Evolutionary conservation across 2,329 filamentous ascomycete species (phyloP).

Genomic region (Coleophoma eucalyptorum): DNA sequence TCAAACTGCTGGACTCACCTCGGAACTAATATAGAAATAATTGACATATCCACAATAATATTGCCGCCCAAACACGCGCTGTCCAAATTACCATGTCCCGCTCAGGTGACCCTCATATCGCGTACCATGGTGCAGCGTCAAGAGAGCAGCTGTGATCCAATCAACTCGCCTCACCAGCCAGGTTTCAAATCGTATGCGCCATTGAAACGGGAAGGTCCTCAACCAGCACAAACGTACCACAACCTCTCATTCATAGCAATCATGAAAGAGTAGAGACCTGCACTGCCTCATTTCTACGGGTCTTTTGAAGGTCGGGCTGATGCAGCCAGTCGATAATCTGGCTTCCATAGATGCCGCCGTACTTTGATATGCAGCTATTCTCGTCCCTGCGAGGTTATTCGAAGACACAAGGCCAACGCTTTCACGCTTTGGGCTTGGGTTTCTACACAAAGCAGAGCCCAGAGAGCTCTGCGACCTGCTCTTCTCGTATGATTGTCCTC

Average conservation of each 20-base stretch:
- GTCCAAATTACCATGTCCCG: not conserved
- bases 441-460: not conserved
- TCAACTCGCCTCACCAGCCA: not conserved
- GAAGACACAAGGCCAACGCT: slow-evolving; percentile 22
- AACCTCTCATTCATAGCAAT: slow-evolving; percentile 16
- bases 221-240: slow-evolving; percentile 14
- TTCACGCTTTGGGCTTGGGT: slow-evolving; percentile 8
- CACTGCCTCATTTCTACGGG: slow-evolving; percentile 17
- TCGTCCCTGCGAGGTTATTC: slow-evolving; percentile 18
- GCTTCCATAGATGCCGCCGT: slow-evolving; percentile 17
- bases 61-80: too few species aligned
- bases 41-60: too few species aligned
- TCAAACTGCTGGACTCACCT: too few species aligned
- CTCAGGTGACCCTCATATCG: not conserved
- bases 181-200: not conserved
- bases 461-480: not conserved
- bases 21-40: too few species aligned
- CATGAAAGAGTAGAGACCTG: slow-evolving; percentile 12
- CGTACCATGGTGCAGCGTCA: not conserved
- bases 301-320: slow-evolving; percentile 8
- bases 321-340: slow-evolving; percentile 12
- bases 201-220: not conserved
- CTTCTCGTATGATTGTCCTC: not conserved
- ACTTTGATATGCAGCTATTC: slow-evolving; percentile 12
- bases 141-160: not conserved